Conservation (phyloP, 192 early-diverging fungal species). For the Coemansia sp. region DNA sequence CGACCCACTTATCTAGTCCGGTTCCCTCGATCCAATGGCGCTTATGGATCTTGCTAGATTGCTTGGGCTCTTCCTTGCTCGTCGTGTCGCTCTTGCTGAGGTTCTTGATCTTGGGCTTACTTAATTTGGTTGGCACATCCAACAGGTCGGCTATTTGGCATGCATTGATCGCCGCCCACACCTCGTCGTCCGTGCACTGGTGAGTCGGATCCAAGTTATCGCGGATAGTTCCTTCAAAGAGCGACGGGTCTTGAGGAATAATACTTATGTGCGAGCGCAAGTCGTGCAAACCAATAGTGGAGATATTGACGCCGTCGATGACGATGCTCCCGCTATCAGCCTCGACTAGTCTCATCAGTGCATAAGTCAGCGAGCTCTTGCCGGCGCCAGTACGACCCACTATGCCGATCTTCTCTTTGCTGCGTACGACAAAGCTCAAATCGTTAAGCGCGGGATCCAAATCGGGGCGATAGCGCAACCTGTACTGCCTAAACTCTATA, state of each 20-base stretch:
- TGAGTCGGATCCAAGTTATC: constrained; percentile 71
- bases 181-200: constrained; percentile 57
- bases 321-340: constrained; percentile 53
- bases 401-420: constrained; percentile 73
- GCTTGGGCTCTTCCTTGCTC: too few relatives aligned
- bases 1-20: constrained; percentile 25
- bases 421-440: constrained; percentile 58
- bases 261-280: constrained; percentile 64
- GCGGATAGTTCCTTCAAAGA: constrained; percentile 67
- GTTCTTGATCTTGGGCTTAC: too few relatives aligned
- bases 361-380: constrained; percentile 62
- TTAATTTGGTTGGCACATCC: constrained; percentile 28
- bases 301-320: constrained; percentile 66
- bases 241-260: constrained; percentile 70
- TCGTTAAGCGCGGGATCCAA: constrained; percentile 17
- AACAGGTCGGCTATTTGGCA: constrained; percentile 26
- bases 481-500: constrained; percentile 56
- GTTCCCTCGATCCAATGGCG: constrained; percentile 11
- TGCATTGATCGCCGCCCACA: constrained; percentile 67
- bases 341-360: constrained; percentile 71
- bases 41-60: neutral
- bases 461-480: constrained; percentile 16
- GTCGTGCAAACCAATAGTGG: constrained; percentile 57
- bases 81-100: too few relatives aligned
- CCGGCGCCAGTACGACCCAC: constrained; percentile 86